Base-by-base conservation (phyloP, 1,139 yeast genomes). In the Scheffersomyces quercinus region DNA sequence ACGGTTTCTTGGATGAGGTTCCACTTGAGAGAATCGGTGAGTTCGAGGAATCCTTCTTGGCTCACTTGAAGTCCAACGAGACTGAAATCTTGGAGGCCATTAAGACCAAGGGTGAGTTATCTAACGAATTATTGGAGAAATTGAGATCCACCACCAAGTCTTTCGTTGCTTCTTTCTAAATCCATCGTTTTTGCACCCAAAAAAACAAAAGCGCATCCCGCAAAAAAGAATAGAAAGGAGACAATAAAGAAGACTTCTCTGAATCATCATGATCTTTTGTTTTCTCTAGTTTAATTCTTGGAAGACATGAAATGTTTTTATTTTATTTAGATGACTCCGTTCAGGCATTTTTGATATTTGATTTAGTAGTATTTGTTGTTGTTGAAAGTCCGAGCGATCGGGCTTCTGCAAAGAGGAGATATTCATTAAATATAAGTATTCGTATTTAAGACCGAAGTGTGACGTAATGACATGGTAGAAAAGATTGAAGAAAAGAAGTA, bases 1-100 rank as follows among this genome's bases (percentile, higher is more conserved):
- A 93, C 85, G 99, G 99, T 85, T 89, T 70, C 91, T 86, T 95
- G 70, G 99, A 95, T 74, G 68, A 77, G 60, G 70, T 95, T 64
- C 88, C 96, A 58, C 79, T 93, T 61, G 83, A 85, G 68, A 88
- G 89, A 75, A 83, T 95, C 66, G 89, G 80, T 72, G 89, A 88
- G 73, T 95, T 88, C 68, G 99, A 95, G 85, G 76, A 82, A 65
- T 84, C 91, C 66, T 93, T 91, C 93, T 78, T 88, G 70, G 80
- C 96, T 60, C 81, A 83, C 80, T 84, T 93, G 76, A 87, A 89
- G 81, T 73, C 98, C 58, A 89, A 88, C 79, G 95, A 90, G 76
- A 65, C 85, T 60, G 93, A 82, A 55, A 78, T 95, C 73, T 78
- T 91, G 67, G 81, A 82, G 44, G 85, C 95, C 61, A 89, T 93